Evolutionary conservation across 768 basidiomycete genomes (phyloP), one percentile per base, ranked within the genome.

Genomic region (Suillus plorans): DNA sequence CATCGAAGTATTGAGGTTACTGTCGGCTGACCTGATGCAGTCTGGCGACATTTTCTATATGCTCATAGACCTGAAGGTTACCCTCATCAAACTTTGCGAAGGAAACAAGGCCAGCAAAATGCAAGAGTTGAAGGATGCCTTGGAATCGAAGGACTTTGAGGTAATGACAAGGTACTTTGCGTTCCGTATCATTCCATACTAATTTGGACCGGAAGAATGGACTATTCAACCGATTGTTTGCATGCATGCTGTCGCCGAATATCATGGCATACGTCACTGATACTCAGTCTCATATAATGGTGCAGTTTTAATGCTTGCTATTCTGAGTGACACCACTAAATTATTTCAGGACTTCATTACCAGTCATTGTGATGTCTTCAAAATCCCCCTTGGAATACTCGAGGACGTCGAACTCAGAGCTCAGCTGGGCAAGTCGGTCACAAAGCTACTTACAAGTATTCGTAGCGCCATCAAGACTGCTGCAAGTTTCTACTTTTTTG

Each of bases 301-400:
- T 34, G 34, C 34, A 34, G 34, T 34, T 34, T 34, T 34, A 34
- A 34, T 34, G 34, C 34, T 34, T 34, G 34, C 34, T 34, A 34
- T 34, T 34, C 34, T 34, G 34, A 34, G 34, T 34, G 34, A 34
- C 36, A 37, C 47, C 7, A 9, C 60, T 60, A 41, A 64, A 14
- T 61, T 5, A 10, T 39, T 64, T 36, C 39, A 64, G 63, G 44
- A 37, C 5, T 61, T 64, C 41, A 64, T 64, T 60, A 25, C 60
- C 44, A 36, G 10, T 34, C 20, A 64, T 47, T 47, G 20, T 5
- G 9, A 60, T 22, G 14, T 41, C 41, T 41, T 41, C 41, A 41
- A 64, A 39, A 47, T 64, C 25, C 56, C 56, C 3, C 34, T 28
- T 25, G 31, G 37, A 36, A 36, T 64, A 9, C 60, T 61, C 10